A percentile compares a stretch with the other conserved stretches of the same genome.
Evolutionary conservation across 2,329 filamentous ascomycete genomes (phyloP).

Genomic region (Aspergillus transmontanensis): DNA sequence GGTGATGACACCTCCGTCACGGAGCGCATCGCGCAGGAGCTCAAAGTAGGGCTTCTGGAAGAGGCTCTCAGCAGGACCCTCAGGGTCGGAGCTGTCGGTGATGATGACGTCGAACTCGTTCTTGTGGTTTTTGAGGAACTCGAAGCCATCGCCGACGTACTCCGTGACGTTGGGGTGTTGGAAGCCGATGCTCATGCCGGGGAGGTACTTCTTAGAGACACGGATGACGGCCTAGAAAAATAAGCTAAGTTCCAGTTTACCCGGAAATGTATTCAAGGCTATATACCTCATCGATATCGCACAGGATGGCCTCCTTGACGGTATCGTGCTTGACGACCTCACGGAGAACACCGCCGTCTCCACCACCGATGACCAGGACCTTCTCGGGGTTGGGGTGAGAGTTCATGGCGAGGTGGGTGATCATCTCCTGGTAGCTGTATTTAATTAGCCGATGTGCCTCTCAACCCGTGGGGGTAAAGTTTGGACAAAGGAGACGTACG

Average conservation of each 20-base stretch:
- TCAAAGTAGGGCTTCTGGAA: slow-evolving; percentile 99
- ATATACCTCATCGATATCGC: slow-evolving; percentile 90
- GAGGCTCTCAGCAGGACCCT: slow-evolving; percentile 91
- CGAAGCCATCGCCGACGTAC: slow-evolving; percentile 96
- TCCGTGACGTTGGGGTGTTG: slow-evolving; percentile 90
- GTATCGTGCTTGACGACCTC: slow-evolving; percentile 99
- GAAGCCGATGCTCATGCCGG: slow-evolving; percentile 90
- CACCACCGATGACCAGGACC: slow-evolving; percentile 96
- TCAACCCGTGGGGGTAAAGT: background rate
- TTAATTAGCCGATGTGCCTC: background rate
- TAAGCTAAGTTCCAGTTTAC: background rate
- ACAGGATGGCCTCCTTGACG: slow-evolving; percentile 93
- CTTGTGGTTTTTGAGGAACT: slow-evolving; percentile 96
- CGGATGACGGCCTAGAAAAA: slow-evolving; percentile 79
- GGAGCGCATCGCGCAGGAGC: slow-evolving; percentile 84
- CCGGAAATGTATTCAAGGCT: background rate
- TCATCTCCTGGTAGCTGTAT: slow-evolving; percentile 94
- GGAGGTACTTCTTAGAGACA: slow-evolving; percentile 96
- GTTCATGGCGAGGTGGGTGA: slow-evolving; percentile 97
- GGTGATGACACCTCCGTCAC: slow-evolving; percentile 95
- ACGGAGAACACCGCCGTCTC: slow-evolving; percentile 94
- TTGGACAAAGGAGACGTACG: slow-evolving; percentile 50
- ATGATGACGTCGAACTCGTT: slow-evolving; percentile 99
- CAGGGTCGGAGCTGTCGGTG: slow-evolving; percentile 96
- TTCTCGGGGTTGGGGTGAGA: slow-evolving; percentile 98